Conservation (phyloP, 2,329 filamentous ascomycete genomes). For the Cordyceps cateniannulata region DNA sequence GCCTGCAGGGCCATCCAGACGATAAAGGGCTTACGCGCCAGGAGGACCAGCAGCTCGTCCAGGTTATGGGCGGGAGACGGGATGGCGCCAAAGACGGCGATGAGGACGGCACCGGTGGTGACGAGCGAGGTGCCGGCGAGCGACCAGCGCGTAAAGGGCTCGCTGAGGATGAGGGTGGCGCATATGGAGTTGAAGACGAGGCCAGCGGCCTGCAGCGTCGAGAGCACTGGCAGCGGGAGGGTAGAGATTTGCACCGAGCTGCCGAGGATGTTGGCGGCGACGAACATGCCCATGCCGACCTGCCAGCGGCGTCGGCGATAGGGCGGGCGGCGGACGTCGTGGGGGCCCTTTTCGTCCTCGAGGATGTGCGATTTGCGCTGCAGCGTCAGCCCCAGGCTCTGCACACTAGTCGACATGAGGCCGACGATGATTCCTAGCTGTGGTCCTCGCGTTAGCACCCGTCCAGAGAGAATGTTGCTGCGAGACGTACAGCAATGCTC, state of each 20-base stretch:
- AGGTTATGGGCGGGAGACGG: constrained; percentile 87
- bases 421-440: constrained; percentile 91
- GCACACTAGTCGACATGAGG: constrained; percentile 85
- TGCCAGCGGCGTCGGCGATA: constrained; percentile 93
- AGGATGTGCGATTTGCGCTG: constrained; percentile 98
- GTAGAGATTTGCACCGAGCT: constrained; percentile 98
- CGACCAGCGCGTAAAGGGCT: constrained; percentile 94
- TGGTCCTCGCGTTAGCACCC: background rate
- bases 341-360: constrained; percentile 84
- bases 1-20: constrained; percentile 82
- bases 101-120: constrained; percentile 79
- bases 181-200: constrained; percentile 98
- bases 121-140: constrained; percentile 84
- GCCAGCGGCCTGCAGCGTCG: constrained; percentile 89
- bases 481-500: constrained; percentile 63
- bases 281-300: constrained; percentile 94
- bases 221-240: constrained; percentile 85
- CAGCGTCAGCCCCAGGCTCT: constrained; percentile 89
- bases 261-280: constrained; percentile 87
- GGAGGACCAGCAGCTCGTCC: constrained; percentile 68
- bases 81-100: constrained; percentile 90
- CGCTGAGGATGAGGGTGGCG: constrained; percentile 83
- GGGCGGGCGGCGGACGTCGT: constrained; percentile 74
- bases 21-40: constrained; percentile 70
- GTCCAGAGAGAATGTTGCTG: background rate